phyloP scores from a whole-genome alignment of 2,329 filamentous ascomycete species.

The Aspergillus flavus region DNA sequence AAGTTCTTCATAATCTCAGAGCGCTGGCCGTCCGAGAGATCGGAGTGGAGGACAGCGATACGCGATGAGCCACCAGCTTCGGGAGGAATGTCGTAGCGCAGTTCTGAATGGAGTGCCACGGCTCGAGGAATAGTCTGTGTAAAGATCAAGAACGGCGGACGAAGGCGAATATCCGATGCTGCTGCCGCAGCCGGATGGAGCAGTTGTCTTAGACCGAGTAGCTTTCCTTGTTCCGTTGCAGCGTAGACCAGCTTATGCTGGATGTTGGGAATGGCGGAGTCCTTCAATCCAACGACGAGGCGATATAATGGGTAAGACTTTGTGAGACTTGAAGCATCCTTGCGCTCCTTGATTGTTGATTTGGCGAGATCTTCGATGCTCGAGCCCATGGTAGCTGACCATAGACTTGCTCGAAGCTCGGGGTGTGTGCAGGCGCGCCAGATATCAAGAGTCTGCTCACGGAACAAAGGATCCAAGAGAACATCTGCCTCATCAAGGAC shows the following conservation, averaged over 20 bases:
- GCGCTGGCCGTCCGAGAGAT: conserved; percentile 74
- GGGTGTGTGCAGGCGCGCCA: conserved; percentile 77
- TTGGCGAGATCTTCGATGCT: conserved; percentile 80
- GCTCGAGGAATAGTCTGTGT: conserved; percentile 94
- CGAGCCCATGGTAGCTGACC: conserved; percentile 97
- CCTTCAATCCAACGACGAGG: conserved; percentile 93
- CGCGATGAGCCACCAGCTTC: conserved; percentile 82
- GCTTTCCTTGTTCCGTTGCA: conserved; percentile 89
- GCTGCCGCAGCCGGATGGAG: conserved; percentile 70
- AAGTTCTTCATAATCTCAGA: conserved; percentile 85
- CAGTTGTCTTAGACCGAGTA: conserved; percentile 86
- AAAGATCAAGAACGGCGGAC: conserved; percentile 91
- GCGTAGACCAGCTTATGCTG: conserved; percentile 87
- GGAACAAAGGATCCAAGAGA: conserved; percentile 86
- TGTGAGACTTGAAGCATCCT: conserved; percentile 23
- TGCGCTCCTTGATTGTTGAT: conserved; percentile 65
- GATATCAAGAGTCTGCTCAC: conserved; percentile 81
- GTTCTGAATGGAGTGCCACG: conserved; percentile 80
- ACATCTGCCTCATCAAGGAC: conserved; percentile 95
- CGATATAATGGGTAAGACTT: conserved; percentile 64
- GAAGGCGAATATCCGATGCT: conserved; percentile 56
- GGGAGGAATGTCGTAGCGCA: conserved; percentile 90
- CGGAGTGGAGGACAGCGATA: conserved; percentile 87
- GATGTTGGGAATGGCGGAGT: conserved; percentile 91
- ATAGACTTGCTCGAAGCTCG: conserved; percentile 75